Conservation (phyloP, 192 early-diverging fungal species). For the Gonapodya sp. region DNA sequence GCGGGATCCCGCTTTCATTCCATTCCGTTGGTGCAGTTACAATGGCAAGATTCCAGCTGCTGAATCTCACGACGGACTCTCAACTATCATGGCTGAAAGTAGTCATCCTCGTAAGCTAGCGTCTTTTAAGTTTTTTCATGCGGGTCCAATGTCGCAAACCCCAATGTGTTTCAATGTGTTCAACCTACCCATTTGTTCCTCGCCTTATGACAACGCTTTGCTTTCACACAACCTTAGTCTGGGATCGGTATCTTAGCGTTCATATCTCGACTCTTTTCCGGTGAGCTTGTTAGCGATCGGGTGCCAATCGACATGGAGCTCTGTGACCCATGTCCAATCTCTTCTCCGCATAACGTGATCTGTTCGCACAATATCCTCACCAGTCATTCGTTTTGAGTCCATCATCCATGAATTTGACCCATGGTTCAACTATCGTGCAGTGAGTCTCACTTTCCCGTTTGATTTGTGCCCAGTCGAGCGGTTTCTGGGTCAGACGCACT, state of each 20-base stretch:
- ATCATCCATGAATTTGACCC: constrained; percentile 99
- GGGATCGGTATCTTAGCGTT: constrained; percentile 74
- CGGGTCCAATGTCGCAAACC: too few relatives aligned
- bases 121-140: neutral
- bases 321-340: neutral
- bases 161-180: too few relatives aligned
- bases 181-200: too few relatives aligned
- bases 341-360: neutral
- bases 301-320: neutral
- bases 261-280: constrained; percentile 84
- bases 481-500: too few relatives aligned
- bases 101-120: constrained; percentile 75
- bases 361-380: neutral
- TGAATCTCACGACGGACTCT: neutral
- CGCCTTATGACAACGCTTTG: too few relatives aligned
- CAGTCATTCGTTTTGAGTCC: constrained; percentile 92
- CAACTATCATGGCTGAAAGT: constrained; percentile 49
- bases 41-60: neutral
- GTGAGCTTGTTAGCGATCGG: neutral
- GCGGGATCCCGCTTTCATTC: too few relatives aligned
- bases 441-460: neutral
- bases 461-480: too few relatives aligned
- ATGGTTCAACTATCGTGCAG: constrained; percentile 94
- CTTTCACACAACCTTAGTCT: neutral
- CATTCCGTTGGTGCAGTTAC: too few relatives aligned